Base-by-base conservation (phyloP, 2,329 filamentous ascomycete species). In the Phialophora chinensis region DNA sequence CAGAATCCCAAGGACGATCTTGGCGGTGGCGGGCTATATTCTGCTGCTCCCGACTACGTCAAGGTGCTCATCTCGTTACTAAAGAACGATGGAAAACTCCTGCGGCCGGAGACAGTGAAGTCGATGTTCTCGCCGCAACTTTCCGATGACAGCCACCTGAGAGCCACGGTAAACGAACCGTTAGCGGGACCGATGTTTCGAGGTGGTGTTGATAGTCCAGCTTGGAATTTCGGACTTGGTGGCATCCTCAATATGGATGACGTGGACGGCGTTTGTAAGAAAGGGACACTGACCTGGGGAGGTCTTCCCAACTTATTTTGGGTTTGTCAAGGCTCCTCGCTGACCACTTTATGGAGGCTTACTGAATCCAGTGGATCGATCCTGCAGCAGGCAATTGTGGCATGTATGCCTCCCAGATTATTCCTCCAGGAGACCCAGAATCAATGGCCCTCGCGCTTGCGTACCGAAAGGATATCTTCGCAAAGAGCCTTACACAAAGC, bases 11-110 rank as follows among this genome's bases (percentile, higher is more conserved):
- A 72, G 17, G 79, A 80, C 12, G 77, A 82, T 53, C 81, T 80
- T 69, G 82, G 82, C 6, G 82, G 82, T 0, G 80, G 82, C 42
- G 83, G 81, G 0, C 58, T 82, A 6, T 81, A 80, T 47, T 77
- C 74, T 52, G 69, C 72, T 3, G 74, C 72, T 0, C 23, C 54
- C 11, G 74, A 74, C 31, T 78, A 73, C 49, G 58, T 74, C 53
- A 78, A 76, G 63, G 67, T 78, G 38, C 66, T 78, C 38, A 69
- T 67, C 12, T 75, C 73, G 3, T 38, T 78, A 10, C 63, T 78
- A 47, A 68, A 65, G 20, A 75, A 76, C 64, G 74, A 77, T 61
- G 73, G 71, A 12, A 74, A 72, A 38, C 64, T 78, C 38, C 72
- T 78, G 8, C 68, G 69, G n/a, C 50, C 70, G 0, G 65, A 63